Evolutionary conservation across 192 early-diverging fungal genomes (phyloP).

Genomic region (Podila horticola): DNA sequence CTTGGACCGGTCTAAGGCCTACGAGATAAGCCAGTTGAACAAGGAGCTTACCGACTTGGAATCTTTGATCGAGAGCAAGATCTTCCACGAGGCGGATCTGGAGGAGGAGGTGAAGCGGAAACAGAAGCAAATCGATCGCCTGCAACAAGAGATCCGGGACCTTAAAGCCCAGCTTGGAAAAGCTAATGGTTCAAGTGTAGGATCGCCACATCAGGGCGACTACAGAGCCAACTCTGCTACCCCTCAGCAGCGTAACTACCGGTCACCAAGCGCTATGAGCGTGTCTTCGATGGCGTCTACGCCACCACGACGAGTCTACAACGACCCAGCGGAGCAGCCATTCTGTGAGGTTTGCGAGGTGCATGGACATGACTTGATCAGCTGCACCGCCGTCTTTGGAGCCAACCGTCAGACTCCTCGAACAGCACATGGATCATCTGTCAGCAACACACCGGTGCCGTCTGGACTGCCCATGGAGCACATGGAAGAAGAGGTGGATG

Average conservation of each 20-base stretch:
- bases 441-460: not conserved
- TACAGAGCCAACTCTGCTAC: not conserved
- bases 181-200: not conserved
- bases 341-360: constrained; percentile 81
- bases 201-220: not conserved
- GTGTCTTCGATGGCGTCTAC: not conserved
- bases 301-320: not conserved
- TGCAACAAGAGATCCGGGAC: constrained; percentile 59
- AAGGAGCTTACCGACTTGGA: constrained; percentile 75
- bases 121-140: constrained; percentile 49
- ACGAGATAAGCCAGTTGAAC: constrained; percentile 66
- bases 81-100: constrained; percentile 77
- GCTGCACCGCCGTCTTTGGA: constrained; percentile 66
- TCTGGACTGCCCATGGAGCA: not conserved
- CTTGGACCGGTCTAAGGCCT: constrained; percentile 68
- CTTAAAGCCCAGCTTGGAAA: constrained; percentile 53
- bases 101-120: constrained; percentile 65
- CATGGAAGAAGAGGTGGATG: constrained; percentile 9
- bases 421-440: not conserved
- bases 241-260: not conserved
- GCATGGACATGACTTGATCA: constrained; percentile 69
- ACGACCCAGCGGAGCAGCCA: constrained; percentile 8
- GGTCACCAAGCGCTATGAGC: not conserved
- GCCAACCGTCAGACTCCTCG: not conserved
- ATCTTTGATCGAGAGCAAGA: constrained; percentile 76